Percentiles rank a stretch among this genome's conserved stretches.
Evolutionary conservation across 805 yeast species (phyloP).

Genomic region (Zygosaccharomyces bailii): DNA sequence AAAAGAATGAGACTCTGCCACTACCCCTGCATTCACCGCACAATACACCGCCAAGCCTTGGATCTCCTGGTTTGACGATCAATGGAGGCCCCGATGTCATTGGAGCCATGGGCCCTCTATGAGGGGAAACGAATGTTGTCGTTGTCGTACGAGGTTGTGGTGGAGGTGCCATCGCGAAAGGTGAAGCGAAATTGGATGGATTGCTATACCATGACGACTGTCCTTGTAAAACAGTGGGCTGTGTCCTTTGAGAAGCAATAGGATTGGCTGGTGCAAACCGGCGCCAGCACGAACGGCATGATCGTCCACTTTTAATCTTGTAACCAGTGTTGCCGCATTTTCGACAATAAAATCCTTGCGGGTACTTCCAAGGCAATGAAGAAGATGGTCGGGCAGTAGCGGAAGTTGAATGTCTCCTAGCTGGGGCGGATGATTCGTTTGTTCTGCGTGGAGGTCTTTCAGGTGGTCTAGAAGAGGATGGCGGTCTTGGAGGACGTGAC

Average conservation of each 20-base stretch:
- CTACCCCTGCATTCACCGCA: constrained; percentile 73
- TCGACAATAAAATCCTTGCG: constrained; percentile 54
- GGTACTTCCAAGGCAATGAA: constrained; percentile 62
- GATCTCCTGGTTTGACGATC: constrained; percentile 72
- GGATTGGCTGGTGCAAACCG: constrained; percentile 46
- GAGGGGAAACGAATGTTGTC: constrained; percentile 1
- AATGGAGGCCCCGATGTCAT: constrained; percentile 29
- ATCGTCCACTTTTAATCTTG: constrained; percentile 53
- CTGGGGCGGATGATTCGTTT: constrained; percentile 3
- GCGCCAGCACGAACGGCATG: constrained; percentile 71
- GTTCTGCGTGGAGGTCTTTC: constrained; percentile 12
- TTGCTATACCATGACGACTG: constrained; percentile 6
- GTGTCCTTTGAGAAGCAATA: constrained; percentile 4
- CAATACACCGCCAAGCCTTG: constrained; percentile 64
- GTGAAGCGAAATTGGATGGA: constrained; percentile 11
- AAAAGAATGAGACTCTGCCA: constrained; percentile 52
- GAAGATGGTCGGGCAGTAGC: constrained; percentile 5
- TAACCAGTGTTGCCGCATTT: constrained; percentile 76
- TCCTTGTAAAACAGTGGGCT: background rate
- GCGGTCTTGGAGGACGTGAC: constrained; percentile 18
- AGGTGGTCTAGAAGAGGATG: constrained; percentile 17
- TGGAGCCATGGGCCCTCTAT: constrained; percentile 21
- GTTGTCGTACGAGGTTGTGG: constrained; percentile 16
- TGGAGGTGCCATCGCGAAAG: constrained; percentile 16
- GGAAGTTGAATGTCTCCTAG: constrained; percentile 4